Conservation (phyloP, 139 green algal genomes). For the Bryopsis sp. region DNA sequence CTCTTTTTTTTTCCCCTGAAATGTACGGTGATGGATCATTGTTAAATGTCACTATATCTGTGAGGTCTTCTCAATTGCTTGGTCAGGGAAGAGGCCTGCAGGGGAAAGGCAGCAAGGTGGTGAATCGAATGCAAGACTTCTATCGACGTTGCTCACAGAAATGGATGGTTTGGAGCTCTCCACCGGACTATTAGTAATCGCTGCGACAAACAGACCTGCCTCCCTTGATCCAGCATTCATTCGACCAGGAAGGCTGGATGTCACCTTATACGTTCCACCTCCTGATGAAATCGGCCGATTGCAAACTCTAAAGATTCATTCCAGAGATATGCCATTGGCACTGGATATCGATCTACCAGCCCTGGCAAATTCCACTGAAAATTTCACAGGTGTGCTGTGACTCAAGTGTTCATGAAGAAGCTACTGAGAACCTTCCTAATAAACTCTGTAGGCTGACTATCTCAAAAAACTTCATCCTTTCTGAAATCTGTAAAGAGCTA, state of each 20-base stretch:
- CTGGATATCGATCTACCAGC: slow-evolving; percentile 83
- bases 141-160: slow-evolving; percentile 96
- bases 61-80: too few relatives aligned
- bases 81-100: slow-evolving; percentile 77
- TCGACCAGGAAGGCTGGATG: slow-evolving; percentile 71
- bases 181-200: slow-evolving; percentile 79
- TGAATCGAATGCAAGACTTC: slow-evolving; percentile 61
- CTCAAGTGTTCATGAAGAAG: too few relatives aligned
- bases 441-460: too few relatives aligned
- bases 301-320: slow-evolving; percentile 89
- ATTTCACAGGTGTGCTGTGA: slow-evolving; percentile 59
- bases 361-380: slow-evolving; percentile 42
- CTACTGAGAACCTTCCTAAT: too few relatives aligned
- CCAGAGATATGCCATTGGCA: slow-evolving; percentile 92
- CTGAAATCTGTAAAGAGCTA: too few relatives aligned
- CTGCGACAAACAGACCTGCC: slow-evolving; percentile 83
- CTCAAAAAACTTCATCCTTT: too few relatives aligned
- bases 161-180: slow-evolving; percentile 93
- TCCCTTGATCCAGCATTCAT: slow-evolving; percentile 87
- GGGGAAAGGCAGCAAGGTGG: slow-evolving; percentile 92
- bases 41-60: too few relatives aligned
- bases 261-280: slow-evolving; percentile 89
- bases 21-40: slow-evolving; percentile 85
- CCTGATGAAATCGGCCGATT: slow-evolving; percentile 79
- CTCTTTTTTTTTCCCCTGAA: slow-evolving; percentile 99